These are phyloP conservation scores for Myochromella boudieri DNA, from an alignment of 768 basidiomycete species.

Conservation along the genomic window DNA sequence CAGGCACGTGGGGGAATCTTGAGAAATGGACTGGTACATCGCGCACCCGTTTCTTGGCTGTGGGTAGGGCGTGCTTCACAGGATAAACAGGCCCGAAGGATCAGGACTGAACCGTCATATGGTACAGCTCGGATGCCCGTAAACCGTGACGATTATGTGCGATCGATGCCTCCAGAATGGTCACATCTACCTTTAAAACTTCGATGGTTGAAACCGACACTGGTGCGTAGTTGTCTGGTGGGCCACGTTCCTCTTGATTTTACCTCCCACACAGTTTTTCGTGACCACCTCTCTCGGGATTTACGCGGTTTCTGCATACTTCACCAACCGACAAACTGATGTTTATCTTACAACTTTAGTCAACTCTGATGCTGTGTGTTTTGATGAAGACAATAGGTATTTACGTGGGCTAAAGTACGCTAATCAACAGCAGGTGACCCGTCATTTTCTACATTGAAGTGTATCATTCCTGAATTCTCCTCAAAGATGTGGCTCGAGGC, in stretches of 20 bases:
- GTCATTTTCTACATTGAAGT: not conserved
- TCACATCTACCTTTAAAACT: conserved; percentile 10
- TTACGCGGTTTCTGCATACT: conserved; percentile 5
- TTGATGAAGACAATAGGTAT: not conserved
- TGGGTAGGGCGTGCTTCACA: too few relatives aligned
- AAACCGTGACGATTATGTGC: conserved; percentile 9
- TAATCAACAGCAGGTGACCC: not conserved
- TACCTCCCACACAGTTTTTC: conserved; percentile 7
- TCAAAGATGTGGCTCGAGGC: not conserved
- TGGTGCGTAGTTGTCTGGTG: not conserved
- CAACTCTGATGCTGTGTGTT: not conserved
- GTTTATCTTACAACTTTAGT: not conserved
- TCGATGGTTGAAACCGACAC: conserved; percentile 6
- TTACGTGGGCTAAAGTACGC: not conserved
- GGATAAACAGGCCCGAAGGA: not conserved
- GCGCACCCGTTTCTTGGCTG: too few relatives aligned
- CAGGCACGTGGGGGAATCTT: too few relatives aligned
- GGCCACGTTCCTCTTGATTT: not conserved
- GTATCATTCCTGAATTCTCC: not conserved
- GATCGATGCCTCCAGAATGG: conserved; percentile 10
- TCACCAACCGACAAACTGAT: conserved; percentile 6
- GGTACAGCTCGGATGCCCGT: not conserved
- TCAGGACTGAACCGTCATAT: not conserved
- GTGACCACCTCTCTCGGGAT: conserved; percentile 2
- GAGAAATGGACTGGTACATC: too few relatives aligned